phyloP scores from a whole-genome alignment of 495 filamentous ascomycete species.

The Hypoxylon rickii region DNA sequence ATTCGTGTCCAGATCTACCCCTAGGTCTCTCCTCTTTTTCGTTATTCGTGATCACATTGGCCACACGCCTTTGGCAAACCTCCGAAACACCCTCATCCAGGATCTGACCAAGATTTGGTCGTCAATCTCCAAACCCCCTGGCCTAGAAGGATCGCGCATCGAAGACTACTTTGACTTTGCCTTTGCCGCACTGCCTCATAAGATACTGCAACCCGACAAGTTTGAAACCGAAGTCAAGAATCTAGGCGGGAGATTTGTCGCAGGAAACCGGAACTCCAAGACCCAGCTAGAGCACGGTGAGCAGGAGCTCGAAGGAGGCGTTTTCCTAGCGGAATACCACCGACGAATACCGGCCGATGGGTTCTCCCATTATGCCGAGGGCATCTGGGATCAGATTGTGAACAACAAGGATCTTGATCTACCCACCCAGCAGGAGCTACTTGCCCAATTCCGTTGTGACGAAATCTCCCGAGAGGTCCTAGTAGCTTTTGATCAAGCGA shows the following conservation, averaged over 20 bases:
- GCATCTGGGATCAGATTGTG: constrained; percentile 97
- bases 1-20: constrained; percentile 68
- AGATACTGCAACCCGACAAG: constrained; percentile 92
- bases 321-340: constrained; percentile 95
- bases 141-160: constrained; percentile 85
- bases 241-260: constrained; percentile 78
- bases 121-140: constrained; percentile 84
- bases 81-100: constrained; percentile 86
- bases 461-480: constrained; percentile 90
- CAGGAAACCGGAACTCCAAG: constrained; percentile 71
- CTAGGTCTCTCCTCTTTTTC: constrained; percentile 94
- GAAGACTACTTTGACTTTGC: constrained; percentile 98
- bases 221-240: constrained; percentile 81
- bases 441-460: constrained; percentile 97
- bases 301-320: constrained; percentile 71
- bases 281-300: constrained; percentile 57
- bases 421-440: constrained; percentile 93
- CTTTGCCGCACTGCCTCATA: constrained; percentile 93
- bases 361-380: constrained; percentile 87
- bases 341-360: constrained; percentile 94
- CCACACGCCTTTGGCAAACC: constrained; percentile 82
- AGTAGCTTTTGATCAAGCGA: constrained; percentile 78
- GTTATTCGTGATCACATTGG: constrained; percentile 97
- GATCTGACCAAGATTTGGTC: constrained; percentile 92
- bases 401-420: constrained; percentile 98